Base-by-base conservation (phyloP, 108 stramenopile species). In the Nitzschia palea region DNA sequence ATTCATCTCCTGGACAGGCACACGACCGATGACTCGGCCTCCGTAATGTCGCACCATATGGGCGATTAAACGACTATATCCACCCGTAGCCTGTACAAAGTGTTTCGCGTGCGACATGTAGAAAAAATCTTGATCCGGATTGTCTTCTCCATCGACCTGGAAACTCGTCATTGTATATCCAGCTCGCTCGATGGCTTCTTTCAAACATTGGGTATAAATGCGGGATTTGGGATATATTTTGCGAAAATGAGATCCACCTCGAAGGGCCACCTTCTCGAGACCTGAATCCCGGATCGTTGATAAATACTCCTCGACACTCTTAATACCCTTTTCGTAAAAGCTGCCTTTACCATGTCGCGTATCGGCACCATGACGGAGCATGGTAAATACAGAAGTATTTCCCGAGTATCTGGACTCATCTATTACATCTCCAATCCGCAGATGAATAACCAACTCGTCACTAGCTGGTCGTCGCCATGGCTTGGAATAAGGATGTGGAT, bases 41-140 rank as follows among this genome's bases (percentile, higher is more conserved):
- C 63, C 63, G 2, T 23, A 22, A 6, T 32, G 50, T n/a, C 51
- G 23, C 18, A 36, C 63, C 20, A 65, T 22, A 2, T 28, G 10
- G 20, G 40, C 63, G 32, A 65, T 51, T n/a, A 65, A 65, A n/a
- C 37, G 27, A 2, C 40, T 44, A 65, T 65, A 65, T 20, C 63
- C 63, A 40, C 63, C 63, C 17, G 50, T 29, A 4, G 63, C 42
- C n/a, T 20, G 40, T 20, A 65, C 29, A 0, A 65, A 31, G 4
- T 65, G 63, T 65, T 51, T 42, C 14, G 60, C 37, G 43, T 61
- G 60, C 15, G 26, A 17, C 36, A 61, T 42, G 43, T 29, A 61
- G 48, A 23, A 65, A 22, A 65, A 65, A 29, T 62, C 61, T 3
- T 27, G 25, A 62, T 62, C 61, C 17, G 61, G 25, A 5, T 56